These are phyloP conservation scores for Waltiozyma sp. DNA, from an alignment of 1,139 yeast species.

Conservation along the genomic window DNA sequence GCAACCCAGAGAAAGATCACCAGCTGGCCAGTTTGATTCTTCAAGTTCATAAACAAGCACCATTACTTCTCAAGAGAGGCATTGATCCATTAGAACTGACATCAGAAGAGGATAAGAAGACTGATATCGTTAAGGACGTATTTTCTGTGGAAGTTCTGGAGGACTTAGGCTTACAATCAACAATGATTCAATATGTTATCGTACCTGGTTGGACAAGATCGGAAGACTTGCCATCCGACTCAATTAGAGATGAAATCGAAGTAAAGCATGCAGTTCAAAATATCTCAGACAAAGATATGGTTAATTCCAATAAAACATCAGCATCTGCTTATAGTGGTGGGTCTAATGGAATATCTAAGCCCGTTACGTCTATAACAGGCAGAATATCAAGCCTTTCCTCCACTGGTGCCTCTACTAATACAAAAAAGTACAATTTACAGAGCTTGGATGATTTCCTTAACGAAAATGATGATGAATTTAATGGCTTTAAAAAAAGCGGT, in stretches of 20 bases:
- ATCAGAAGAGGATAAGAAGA: constrained; percentile 18
- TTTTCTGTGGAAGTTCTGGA: not conserved
- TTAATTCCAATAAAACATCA: constrained; percentile 1
- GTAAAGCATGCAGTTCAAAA: constrained; percentile 10
- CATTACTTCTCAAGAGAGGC: constrained; percentile 22
- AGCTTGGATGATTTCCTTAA: constrained; percentile 82
- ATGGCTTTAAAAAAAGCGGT: constrained; percentile 1
- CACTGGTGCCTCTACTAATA: constrained; percentile 6
- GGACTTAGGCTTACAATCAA: not conserved
- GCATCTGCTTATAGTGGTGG: not conserved
- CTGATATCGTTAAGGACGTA: constrained; percentile 24
- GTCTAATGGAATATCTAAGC: not conserved
- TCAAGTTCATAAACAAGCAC: constrained; percentile 75
- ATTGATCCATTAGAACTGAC: constrained; percentile 27
- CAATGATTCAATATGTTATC: not conserved
- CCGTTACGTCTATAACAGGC: not conserved
- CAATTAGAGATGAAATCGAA: constrained; percentile 13
- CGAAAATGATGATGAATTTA: constrained; percentile 29
- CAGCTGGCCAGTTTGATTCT: constrained; percentile 66
- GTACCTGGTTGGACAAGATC: constrained; percentile 14
- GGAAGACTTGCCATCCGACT: constrained; percentile 5
- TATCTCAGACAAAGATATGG: constrained; percentile 5
- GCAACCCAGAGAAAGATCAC: constrained; percentile 8
- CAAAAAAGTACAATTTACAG: constrained; percentile 43
- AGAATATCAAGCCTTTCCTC: no score